Conservation (phyloP, 352 stramenopile species). For the Phytophthora cajani region DNA sequence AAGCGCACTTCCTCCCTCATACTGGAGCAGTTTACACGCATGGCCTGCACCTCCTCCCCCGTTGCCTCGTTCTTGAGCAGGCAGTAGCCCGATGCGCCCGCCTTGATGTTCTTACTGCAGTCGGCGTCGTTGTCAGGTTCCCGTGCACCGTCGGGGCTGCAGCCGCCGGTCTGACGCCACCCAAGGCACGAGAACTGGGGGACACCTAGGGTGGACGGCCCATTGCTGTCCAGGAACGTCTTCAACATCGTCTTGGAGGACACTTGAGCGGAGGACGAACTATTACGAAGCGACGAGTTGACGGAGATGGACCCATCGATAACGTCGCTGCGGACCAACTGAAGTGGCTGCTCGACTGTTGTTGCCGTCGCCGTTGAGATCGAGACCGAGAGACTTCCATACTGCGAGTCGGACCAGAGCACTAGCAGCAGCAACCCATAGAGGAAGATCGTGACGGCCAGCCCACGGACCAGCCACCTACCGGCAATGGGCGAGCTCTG, state of each 20-base stretch:
- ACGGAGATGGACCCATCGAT: slow-evolving; percentile 5
- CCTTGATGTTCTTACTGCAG: slow-evolving; percentile 33
- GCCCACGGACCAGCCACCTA: slow-evolving; percentile 22
- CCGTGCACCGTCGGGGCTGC: slow-evolving; percentile 27
- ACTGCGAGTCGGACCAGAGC: slow-evolving; percentile 11
- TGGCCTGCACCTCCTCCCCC: slow-evolving; percentile 36
- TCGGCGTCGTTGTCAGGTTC: slow-evolving; percentile 25
- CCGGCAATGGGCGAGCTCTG: slow-evolving; percentile 18
- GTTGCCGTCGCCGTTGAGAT: not conserved
- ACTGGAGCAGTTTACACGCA: slow-evolving; percentile 41
- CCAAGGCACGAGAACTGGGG: slow-evolving; percentile 30
- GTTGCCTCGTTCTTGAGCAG: slow-evolving; percentile 31
- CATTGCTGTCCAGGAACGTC: slow-evolving; percentile 27
- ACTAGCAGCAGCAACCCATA: slow-evolving; percentile 20
- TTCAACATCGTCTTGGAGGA: slow-evolving; percentile 20
- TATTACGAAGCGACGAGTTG: slow-evolving; percentile 12
- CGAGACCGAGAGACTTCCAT: not conserved
- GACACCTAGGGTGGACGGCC: slow-evolving; percentile 11
- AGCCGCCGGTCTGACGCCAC: slow-evolving; percentile 30
- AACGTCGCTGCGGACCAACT: slow-evolving; percentile 15
- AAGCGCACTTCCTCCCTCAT: slow-evolving; percentile 38
- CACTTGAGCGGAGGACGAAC: not conserved
- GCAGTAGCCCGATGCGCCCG: slow-evolving; percentile 27
- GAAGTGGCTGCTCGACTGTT: slow-evolving; percentile 7
- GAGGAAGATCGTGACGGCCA: slow-evolving; percentile 22